Percentiles rank a stretch among this genome's conserved stretches.
Conservation (phyloP, 352 stramenopile genomes). For the Pythium grandisporangium region DNA sequence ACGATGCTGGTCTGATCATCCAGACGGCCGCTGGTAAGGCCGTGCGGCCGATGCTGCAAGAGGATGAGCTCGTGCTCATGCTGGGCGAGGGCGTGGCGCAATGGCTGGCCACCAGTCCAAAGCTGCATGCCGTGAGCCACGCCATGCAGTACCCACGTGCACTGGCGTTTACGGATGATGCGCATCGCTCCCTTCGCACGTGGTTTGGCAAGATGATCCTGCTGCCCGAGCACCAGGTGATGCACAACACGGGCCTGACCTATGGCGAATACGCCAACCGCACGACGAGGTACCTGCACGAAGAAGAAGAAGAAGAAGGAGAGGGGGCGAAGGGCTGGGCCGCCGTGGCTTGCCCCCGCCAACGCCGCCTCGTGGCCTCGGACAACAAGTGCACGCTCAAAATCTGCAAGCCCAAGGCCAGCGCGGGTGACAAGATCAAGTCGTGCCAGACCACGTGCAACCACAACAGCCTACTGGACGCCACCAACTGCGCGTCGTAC, state of each 20-base stretch:
- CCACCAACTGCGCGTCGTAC: slow-evolving; percentile 8
- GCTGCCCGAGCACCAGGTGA: slow-evolving; percentile 15
- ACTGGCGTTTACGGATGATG: slow-evolving; percentile 22
- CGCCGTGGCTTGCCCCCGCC: slow-evolving; percentile 15
- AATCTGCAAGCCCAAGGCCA: slow-evolving; percentile 8
- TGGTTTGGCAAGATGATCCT: slow-evolving; percentile 44
- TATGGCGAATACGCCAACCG: slow-evolving; percentile 18
- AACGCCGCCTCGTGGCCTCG: slow-evolving; percentile 11
- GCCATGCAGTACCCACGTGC: slow-evolving; percentile 59
- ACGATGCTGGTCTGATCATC: slow-evolving; percentile 64
- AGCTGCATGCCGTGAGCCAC: slow-evolving; percentile 54
- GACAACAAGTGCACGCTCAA: slow-evolving; percentile 14
- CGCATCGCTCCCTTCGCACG: slow-evolving; percentile 29
- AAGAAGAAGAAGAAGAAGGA: slow-evolving; percentile 4
- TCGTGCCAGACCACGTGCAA: slow-evolving; percentile 17
- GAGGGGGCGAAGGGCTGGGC: too few relatives aligned
- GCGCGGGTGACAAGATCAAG: slow-evolving; percentile 1
- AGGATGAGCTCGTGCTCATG: slow-evolving; percentile 78
- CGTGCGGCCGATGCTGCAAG: slow-evolving; percentile 47
- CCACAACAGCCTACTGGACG: slow-evolving; percentile 7
- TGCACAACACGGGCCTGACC: slow-evolving; percentile 19
- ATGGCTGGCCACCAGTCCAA: slow-evolving; percentile 52
- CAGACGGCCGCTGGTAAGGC: slow-evolving; percentile 37
- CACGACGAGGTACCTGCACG: slow-evolving; percentile 16
- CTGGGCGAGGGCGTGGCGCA: slow-evolving; percentile 59